Conservation (phyloP, 2,329 filamentous ascomycete species). For the Scorias spongiosa region DNA sequence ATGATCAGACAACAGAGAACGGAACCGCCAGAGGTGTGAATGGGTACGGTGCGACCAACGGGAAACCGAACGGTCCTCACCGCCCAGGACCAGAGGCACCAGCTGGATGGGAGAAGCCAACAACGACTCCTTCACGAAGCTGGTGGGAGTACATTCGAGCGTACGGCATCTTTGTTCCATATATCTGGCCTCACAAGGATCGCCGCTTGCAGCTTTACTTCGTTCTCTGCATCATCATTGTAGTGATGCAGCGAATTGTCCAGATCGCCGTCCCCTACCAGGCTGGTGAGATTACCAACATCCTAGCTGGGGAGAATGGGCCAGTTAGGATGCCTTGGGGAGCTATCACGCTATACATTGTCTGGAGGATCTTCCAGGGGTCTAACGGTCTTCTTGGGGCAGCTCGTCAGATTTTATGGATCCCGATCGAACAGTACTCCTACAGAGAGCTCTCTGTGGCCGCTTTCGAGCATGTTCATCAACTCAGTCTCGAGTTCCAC, state of each 20-base stretch:
- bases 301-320: slow-evolving; percentile 46
- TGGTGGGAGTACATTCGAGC: slow-evolving; percentile 95
- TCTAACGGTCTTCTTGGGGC: slow-evolving; percentile 77
- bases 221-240: slow-evolving; percentile 63
- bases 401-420: slow-evolving; percentile 72
- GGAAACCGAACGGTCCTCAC: slow-evolving; percentile 37
- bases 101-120: slow-evolving; percentile 77
- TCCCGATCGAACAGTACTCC: slow-evolving; percentile 91
- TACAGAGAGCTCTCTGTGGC: slow-evolving; percentile 89
- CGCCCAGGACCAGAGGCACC: slow-evolving; percentile 29
- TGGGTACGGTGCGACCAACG: slow-evolving; percentile 37
- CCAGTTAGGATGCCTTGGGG: slow-evolving; percentile 49
- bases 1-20: slow-evolving; percentile 26
- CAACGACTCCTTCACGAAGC: slow-evolving; percentile 68
- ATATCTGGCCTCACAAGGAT: slow-evolving; percentile 85
- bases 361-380: slow-evolving; percentile 71
- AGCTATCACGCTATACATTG: slow-evolving; percentile 59
- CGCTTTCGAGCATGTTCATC: slow-evolving; percentile 93
- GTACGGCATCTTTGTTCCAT: slow-evolving; percentile 89
- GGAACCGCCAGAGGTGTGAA: slow-evolving; percentile 21
- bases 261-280: slow-evolving; percentile 78
- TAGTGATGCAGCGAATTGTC: slow-evolving; percentile 66
- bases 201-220: slow-evolving; percentile 62
- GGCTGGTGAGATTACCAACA: slow-evolving; percentile 64
- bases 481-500: slow-evolving; percentile 89